Evolutionary conservation across 345 rosid genomes (phyloP), one percentile per base, ranked within the genome.

Genomic region (Aquilaria sinensis): DNA sequence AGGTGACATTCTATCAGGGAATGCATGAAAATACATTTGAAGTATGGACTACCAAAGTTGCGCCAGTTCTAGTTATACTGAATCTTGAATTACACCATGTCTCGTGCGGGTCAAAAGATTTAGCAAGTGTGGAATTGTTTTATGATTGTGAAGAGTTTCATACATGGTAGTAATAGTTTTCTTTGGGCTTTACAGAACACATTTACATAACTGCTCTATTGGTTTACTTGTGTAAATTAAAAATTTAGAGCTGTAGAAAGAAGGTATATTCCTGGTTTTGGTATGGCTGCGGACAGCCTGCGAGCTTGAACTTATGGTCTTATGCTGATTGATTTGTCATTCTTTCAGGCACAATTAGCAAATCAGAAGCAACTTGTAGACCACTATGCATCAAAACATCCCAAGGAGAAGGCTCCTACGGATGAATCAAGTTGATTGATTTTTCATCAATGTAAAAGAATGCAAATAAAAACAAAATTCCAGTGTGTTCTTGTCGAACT

Each of bases 371-470:
- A 86, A 60, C 82, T 83, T 15, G 87, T 66, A 5, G 89, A 86
- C 75, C 92, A 86, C 55, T 86, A 78, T 71, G 70, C 71, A 45
- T 78, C 92, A 48, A 83, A 85, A 62, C 86, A 86, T 79, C 92
- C 92, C 0, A 81, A 83, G 81, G 87, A 83, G 68, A 80, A 76
- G 61, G 81, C 85, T 53, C 92, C 85, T 23, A 31, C 73, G 3
- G 85, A 67, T 4, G 85, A 67, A 62, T 75, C 80, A 1, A 72
- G 82, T 67, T 86, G 80, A 81, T 34, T 31, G 43, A 47, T 41
- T 55, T 53, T 57, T 57, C 8, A 2, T 62, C 30, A 32, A 16
- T 64, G 64, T 61, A 62, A 70, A 58, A 15, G 43, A 47, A 48
- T 43, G 45, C 23, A 48, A 37, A 4, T 56, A 29, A 62, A 60